Evolutionary conservation across 257 asterid species (phyloP).

Genomic region (Fraxinus pennsylvanica): DNA sequence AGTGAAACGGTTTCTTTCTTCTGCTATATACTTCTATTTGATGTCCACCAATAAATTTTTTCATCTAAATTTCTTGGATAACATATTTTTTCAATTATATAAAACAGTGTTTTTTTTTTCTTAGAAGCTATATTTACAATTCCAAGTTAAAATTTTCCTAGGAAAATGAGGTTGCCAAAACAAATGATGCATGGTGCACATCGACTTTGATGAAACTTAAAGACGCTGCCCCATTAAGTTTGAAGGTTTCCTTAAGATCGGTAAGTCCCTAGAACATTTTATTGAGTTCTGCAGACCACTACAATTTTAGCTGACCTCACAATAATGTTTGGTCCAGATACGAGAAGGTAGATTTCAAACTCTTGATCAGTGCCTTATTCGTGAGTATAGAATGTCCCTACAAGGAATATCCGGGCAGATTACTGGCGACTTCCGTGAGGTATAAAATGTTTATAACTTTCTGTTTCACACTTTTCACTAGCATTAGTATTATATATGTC

Average conservation of each 20-base stretch:
- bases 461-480: background rate
- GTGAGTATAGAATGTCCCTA: constrained; percentile 87
- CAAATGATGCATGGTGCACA: constrained; percentile 65
- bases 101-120: constrained; percentile 2
- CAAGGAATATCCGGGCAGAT: constrained; percentile 72
- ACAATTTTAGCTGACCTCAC: constrained; percentile 11
- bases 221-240: constrained; percentile 80
- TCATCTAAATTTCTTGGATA: background rate
- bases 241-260: constrained; percentile 89
- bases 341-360: constrained; percentile 90
- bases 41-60: background rate
- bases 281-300: background rate
- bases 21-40: background rate
- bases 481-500: constrained; percentile 13
- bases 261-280: constrained; percentile 48
- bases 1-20: background rate
- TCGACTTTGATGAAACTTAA: constrained; percentile 71
- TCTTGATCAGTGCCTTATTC: constrained; percentile 81
- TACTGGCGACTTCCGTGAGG: constrained; percentile 73
- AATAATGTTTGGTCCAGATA: constrained; percentile 49
- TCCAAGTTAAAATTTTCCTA: constrained; percentile 27
- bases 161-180: constrained; percentile 76
- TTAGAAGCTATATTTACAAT: constrained; percentile 27
- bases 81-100: background rate
- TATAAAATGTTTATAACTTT: constrained; percentile 24